Percentiles rank a stretch among this genome's conserved stretches.
Conservation (phyloP, 192 early-diverging fungal genomes). For the Coemansia sp. region DNA sequence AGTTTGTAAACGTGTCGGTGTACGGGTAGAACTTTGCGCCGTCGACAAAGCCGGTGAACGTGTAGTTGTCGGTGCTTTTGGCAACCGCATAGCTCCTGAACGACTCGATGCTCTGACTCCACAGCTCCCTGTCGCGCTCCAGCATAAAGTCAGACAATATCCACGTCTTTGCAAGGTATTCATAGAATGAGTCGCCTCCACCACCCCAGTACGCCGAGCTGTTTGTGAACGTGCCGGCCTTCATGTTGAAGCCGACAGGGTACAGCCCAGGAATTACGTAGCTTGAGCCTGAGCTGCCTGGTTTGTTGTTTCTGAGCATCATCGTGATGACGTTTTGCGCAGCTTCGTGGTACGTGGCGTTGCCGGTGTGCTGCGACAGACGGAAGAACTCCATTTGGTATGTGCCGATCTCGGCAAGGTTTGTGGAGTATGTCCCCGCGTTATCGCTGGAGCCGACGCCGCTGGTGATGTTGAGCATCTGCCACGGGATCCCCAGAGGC, state of each 20-base stretch:
- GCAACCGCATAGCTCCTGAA: constrained; percentile 34
- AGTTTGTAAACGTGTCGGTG: constrained; percentile 50
- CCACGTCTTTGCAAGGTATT: constrained; percentile 89
- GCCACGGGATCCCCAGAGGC: constrained; percentile 69
- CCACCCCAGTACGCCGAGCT: constrained; percentile 64
- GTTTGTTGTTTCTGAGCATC: constrained; percentile 38
- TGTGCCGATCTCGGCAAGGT: constrained; percentile 76
- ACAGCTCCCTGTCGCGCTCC: constrained; percentile 48
- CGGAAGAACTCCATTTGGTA: constrained; percentile 91
- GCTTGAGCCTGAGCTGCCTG: constrained; percentile 21
- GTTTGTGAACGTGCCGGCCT: constrained; percentile 30
- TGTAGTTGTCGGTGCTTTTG: constrained; percentile 27
- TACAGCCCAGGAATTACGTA: constrained; percentile 46
- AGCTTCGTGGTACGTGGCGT: constrained; percentile 77
- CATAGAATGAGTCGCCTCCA: constrained; percentile 92
- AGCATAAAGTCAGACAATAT: constrained; percentile 66
- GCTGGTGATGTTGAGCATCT: constrained; percentile 63
- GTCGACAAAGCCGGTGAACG: constrained; percentile 45
- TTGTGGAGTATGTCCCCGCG: constrained; percentile 40
- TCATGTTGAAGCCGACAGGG: constrained; percentile 39
- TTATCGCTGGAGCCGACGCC: constrained; percentile 57
- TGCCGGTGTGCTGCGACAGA: constrained; percentile 70
- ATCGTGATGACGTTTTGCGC: constrained; percentile 64
- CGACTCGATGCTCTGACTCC: constrained; percentile 50
- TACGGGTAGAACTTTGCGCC: constrained; percentile 47